phyloP scores from a whole-genome alignment of 495 filamentous ascomycete species.

The Talaromyces ruber region DNA sequence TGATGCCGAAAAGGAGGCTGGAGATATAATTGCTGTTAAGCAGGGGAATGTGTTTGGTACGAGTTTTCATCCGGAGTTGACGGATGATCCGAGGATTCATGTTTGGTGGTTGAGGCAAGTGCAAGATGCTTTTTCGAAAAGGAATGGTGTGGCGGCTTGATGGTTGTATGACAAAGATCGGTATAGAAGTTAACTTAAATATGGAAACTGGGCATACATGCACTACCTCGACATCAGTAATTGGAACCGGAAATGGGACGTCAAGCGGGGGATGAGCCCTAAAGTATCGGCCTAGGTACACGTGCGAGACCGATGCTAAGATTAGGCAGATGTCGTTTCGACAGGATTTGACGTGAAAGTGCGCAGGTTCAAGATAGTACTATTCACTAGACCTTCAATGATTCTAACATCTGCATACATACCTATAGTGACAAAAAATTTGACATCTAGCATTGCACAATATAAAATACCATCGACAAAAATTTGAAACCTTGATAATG shows the following conservation, averaged over 20 bases:
- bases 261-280: neutral
- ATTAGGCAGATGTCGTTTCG: too few relatives aligned
- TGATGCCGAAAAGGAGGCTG: conserved; percentile 41
- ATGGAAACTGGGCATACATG: neutral
- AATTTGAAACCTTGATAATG: neutral
- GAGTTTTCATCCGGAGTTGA: conserved; percentile 95
- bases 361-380: too few relatives aligned
- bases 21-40: conserved; percentile 80
- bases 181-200: neutral
- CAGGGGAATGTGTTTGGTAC: conserved; percentile 95
- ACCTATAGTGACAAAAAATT: too few relatives aligned
- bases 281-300: neutral
- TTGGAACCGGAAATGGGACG: neutral
- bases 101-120: conserved; percentile 87
- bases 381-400: neutral
- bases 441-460: neutral
- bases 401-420: neutral
- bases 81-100: conserved; percentile 82
- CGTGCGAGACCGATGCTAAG: too few relatives aligned
- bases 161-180: conserved; percentile 13
- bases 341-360: too few relatives aligned
- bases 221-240: neutral
- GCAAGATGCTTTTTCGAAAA: conserved; percentile 23
- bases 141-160: conserved; percentile 9
- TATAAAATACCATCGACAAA: neutral